phyloP scores from a whole-genome alignment of 2,329 filamentous ascomycete genomes.

The Lachnellula arida region DNA sequence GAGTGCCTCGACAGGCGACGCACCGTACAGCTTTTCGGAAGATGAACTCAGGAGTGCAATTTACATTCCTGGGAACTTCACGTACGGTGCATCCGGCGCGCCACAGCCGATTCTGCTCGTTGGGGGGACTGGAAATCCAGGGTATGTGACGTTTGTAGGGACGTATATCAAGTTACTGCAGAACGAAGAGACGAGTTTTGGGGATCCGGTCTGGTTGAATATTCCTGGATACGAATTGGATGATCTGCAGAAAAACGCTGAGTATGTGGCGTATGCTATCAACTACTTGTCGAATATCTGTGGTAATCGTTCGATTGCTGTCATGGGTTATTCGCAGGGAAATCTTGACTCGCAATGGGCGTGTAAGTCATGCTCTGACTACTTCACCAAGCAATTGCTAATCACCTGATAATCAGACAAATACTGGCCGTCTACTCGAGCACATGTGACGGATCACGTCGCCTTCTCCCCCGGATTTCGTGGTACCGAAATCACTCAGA shows the following conservation, averaged over 20 bases:
- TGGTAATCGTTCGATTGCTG: conserved; percentile 34
- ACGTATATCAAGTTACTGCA: conserved; percentile 46
- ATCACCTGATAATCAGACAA: conserved; percentile 32
- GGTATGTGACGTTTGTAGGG: conserved; percentile 30
- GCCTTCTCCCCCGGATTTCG: conserved; percentile 49
- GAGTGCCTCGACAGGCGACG: background rate
- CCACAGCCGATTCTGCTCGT: conserved; percentile 26
- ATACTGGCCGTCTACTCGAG: conserved; percentile 49
- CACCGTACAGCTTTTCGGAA: background rate
- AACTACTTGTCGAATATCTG: conserved; percentile 46
- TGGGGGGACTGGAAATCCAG: conserved; percentile 46
- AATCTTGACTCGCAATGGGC: conserved; percentile 52
- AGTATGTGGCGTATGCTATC: conserved; percentile 54
- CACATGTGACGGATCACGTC: conserved; percentile 44
- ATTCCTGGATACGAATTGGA: conserved; percentile 43
- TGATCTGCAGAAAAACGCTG: conserved; percentile 47
- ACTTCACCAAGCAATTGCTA: background rate
- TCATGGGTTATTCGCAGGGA: conserved; percentile 54
- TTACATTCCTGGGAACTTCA: conserved; percentile 46
- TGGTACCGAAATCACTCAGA: conserved; percentile 38
- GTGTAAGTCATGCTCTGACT: conserved; percentile 21
- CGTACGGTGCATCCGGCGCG: conserved; percentile 40
- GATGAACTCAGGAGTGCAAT: conserved; percentile 44
- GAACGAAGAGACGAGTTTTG: conserved; percentile 34
- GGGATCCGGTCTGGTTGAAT: conserved; percentile 52